phyloP scores from a whole-genome alignment of 2,329 filamentous ascomycete genomes.

The Penicillium sp. region DNA sequence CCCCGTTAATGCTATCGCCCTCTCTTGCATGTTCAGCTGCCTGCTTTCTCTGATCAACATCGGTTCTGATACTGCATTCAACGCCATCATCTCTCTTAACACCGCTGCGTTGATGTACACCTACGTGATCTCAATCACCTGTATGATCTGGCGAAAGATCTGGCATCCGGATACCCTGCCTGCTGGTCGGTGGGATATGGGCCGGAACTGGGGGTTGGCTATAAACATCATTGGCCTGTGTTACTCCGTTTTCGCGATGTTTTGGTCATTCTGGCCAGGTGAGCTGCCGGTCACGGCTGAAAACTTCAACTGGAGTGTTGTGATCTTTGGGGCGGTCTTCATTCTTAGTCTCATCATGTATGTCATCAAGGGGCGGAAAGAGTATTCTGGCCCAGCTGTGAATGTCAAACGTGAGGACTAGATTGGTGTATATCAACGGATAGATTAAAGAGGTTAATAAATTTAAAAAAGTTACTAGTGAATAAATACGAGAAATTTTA shows the following conservation, averaged over 20 bases:
- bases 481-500: no score
- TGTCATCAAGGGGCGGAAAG: conserved; percentile 31
- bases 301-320: conserved; percentile 53
- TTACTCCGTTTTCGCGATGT: conserved; percentile 47
- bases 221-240: conserved; percentile 48
- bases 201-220: conserved; percentile 40
- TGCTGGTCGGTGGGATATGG: conserved; percentile 44
- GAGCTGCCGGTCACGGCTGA: conserved; percentile 37
- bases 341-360: conserved; percentile 44
- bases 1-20: conserved; percentile 42
- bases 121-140: conserved; percentile 51
- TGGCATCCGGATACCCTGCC: conserved; percentile 40
- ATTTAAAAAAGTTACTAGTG: no score
- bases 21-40: conserved; percentile 33
- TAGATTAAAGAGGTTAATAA: neutral
- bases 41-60: conserved; percentile 54
- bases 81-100: conserved; percentile 53
- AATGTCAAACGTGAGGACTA: conserved; percentile 1
- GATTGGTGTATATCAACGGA: neutral
- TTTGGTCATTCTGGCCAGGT: conserved; percentile 52
- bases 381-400: conserved; percentile 34
- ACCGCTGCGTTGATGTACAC: conserved; percentile 50
- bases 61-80: conserved; percentile 52
- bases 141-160: conserved; percentile 46
- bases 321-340: conserved; percentile 47